phyloP scores from a whole-genome alignment of 306 rosid species.

The Corylus avellana region DNA sequence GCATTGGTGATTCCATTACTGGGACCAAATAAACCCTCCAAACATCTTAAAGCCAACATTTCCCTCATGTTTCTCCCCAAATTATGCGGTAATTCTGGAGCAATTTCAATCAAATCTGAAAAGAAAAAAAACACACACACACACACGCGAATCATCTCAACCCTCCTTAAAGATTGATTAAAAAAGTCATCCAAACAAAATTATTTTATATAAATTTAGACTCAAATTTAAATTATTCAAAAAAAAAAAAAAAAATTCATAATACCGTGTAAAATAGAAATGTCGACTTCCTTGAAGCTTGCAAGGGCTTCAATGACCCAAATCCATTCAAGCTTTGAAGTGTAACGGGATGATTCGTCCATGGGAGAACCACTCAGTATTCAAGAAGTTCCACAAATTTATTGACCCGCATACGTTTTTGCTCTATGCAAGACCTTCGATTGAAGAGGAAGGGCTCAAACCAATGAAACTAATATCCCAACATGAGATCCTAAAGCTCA shows the following conservation, averaged over 20 bases:
- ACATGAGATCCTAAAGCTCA: background rate
- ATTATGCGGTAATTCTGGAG: slow-evolving; percentile 40
- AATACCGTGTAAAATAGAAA: slow-evolving; percentile 49
- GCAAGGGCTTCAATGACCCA: slow-evolving; percentile 79
- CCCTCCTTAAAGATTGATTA: background rate
- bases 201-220: too few species aligned
- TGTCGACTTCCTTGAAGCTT: slow-evolving; percentile 30
- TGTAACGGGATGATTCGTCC: slow-evolving; percentile 36
- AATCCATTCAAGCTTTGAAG: slow-evolving; percentile 50
- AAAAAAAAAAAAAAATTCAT: background rate
- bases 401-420: background rate
- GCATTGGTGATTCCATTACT: slow-evolving; percentile 10
- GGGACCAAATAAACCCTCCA: slow-evolving; percentile 53
- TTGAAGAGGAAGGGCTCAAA: background rate
- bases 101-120: slow-evolving; percentile 51
- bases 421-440: background rate
- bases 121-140: slow-evolving; percentile 14
- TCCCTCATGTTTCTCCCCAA: slow-evolving; percentile 48
- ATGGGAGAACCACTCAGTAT: slow-evolving; percentile 22
- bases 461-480: background rate
- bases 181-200: background rate
- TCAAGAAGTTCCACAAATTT: slow-evolving; percentile 17
- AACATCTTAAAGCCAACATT: slow-evolving; percentile 65
- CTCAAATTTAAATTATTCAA: too few species aligned
- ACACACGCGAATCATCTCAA: background rate